Base-by-base conservation (phyloP, 768 basidiomycete genomes). In the Candolleomyces eurysporus region DNA sequence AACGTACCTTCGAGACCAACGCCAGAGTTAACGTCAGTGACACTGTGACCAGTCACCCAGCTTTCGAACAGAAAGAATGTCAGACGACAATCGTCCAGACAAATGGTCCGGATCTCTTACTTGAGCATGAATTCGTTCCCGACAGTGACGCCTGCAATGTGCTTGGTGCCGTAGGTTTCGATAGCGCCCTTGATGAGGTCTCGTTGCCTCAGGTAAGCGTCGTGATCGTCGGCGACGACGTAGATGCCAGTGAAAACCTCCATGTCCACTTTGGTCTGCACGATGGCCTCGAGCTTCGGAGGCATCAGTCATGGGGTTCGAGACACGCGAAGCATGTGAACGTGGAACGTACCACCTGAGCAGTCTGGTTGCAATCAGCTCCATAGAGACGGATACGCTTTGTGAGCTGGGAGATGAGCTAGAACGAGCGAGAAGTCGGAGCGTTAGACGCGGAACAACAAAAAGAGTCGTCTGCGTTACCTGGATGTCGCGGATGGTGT, bases 101-200 rank as follows among this genome's bases (percentile, higher is more conserved):
- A 60, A 9, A 26, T 62, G 26, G 4, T 17, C 11, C 42, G 56
- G 49, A 4, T 75, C 81, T 31, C 61, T 36, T 36, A 89, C 86
- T 94, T 85, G 63, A 94, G 83, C 73, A 94, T 91, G 69, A 85
- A 93, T 74, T 96, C 94, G 70, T 97, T 96, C 19, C 96, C 95
- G 48, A 97, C 94, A 10, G 89, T 94, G 31, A 97, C 68, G 16
- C 96, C 96, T 0, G 75, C 78, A 63, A 98, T 82, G 67, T 94
- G 75, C 61, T 85, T 84, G 1, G 83, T 79, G 45, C 96, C 95
- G 71, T 89, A 98, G 3, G 83, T 87, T 70, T 87, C 73, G 60
- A 98, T 75, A 3, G 90, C 94, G 2, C 79, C 73, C 65, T 85
- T 76, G 62, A 94, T 83, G 19, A 76, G 75, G 61, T 83, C 80